These are phyloP conservation scores for Candida odintsovae DNA, from an alignment of 805 yeast genomes.

Conservation along the genomic window DNA sequence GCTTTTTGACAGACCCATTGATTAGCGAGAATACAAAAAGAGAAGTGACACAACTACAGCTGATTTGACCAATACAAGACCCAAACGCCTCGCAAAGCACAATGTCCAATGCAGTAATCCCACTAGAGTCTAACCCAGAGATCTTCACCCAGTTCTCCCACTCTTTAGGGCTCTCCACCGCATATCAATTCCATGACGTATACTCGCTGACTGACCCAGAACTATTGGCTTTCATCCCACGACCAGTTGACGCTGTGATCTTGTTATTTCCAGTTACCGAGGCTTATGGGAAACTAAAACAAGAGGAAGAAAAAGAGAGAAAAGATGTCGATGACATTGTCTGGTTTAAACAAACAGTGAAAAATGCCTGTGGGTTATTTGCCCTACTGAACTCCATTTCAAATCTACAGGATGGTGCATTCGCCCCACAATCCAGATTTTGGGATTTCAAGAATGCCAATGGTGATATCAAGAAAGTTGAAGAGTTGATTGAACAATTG, in stretches of 20 bases:
- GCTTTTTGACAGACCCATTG: too few relatives aligned
- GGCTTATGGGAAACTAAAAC: slow-evolving; percentile 48
- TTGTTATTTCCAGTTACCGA: slow-evolving; percentile 76
- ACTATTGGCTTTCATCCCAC: slow-evolving; percentile 71
- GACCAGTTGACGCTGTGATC: slow-evolving; percentile 74
- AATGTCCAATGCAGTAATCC: slow-evolving; percentile 50
- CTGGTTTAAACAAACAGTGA: slow-evolving; percentile 86
- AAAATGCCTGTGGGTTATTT: slow-evolving; percentile 89
- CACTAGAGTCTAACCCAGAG: slow-evolving; percentile 86
- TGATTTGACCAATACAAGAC: neutral
- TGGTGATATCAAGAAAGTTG: slow-evolving; percentile 18
- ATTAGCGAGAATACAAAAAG: neutral
- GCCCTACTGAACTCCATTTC: slow-evolving; percentile 69
- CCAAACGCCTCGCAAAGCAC: neutral
- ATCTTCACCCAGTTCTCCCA: slow-evolving; percentile 68
- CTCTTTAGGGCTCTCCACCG: slow-evolving; percentile 58
- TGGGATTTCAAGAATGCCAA: slow-evolving; percentile 11
- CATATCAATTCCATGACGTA: slow-evolving; percentile 68
- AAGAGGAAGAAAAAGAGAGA: slow-evolving; percentile 29
- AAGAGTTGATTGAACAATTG: slow-evolving; percentile 39
- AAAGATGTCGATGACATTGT: slow-evolving; percentile 28
- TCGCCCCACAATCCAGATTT: slow-evolving; percentile 10
- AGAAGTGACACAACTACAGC: neutral
- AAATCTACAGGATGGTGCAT: slow-evolving; percentile 29
- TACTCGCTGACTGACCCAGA: slow-evolving; percentile 82